Percentiles rank a stretch among this genome's conserved stretches.
Conservation (phyloP, 768 basidiomycete species). For the Russula earlei region DNA sequence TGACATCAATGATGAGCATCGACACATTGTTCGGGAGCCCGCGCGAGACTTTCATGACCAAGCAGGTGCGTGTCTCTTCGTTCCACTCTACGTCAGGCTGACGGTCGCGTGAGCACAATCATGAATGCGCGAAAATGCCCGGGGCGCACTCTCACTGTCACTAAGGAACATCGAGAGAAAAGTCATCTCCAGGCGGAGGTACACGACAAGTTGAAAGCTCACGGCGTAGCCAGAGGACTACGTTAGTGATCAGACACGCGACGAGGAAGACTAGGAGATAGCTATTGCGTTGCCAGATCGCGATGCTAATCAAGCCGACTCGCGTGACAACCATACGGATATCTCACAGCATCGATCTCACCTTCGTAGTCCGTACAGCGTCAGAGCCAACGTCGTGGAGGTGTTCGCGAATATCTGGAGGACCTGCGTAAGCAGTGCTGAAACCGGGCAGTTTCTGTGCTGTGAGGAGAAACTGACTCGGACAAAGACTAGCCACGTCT, state of each 20-base stretch:
- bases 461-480: background rate
- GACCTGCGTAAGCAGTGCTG: background rate
- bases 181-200: background rate
- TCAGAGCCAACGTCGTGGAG: constrained; percentile 6
- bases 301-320: background rate
- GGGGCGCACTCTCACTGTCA: background rate
- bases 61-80: background rate
- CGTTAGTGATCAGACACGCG: background rate
- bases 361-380: constrained; percentile 11
- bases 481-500: constrained; percentile 7
- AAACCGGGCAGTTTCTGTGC: background rate
- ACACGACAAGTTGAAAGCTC: background rate
- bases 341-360: background rate
- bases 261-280: background rate
- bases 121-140: background rate
- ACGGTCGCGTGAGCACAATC: background rate
- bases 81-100: constrained; percentile 2
- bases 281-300: constrained; percentile 8
- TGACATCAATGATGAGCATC: background rate
- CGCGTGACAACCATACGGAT: background rate
- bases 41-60: background rate
- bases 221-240: constrained; percentile 13
- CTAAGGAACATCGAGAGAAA: background rate
- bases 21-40: constrained; percentile 3
- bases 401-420: constrained; percentile 5